phyloP scores from a whole-genome alignment of 1,284 basidiomycete species.

The Apiotrichum laibachii region DNA sequence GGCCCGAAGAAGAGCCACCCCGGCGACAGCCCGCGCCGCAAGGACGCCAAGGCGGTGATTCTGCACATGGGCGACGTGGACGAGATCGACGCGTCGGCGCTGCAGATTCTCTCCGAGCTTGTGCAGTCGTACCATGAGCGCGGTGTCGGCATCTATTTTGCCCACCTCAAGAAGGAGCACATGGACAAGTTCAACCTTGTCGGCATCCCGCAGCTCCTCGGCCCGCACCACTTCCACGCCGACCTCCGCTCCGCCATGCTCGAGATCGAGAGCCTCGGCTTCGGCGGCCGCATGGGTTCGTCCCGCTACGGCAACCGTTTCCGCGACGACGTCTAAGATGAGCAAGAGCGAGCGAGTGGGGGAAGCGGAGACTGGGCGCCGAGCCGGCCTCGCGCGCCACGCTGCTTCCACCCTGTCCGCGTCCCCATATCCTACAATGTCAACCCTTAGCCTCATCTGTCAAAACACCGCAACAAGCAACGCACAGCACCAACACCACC shows the following conservation, averaged over 20 bases:
- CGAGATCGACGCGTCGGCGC: conserved; percentile 79
- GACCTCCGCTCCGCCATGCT: conserved; percentile 57
- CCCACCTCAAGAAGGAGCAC: conserved; percentile 65
- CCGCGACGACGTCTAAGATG: not conserved
- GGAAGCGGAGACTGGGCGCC: too few relatives aligned
- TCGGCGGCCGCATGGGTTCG: conserved; percentile 23
- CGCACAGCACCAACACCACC: too few relatives aligned
- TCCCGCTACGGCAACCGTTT: conserved; percentile 3
- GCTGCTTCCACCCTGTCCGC: too few relatives aligned
- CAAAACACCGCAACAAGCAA: too few relatives aligned
- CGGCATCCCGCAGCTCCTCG: conserved; percentile 54
- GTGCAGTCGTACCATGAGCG: conserved; percentile 68
- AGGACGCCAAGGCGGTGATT: conserved; percentile 71
- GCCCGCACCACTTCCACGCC: conserved; percentile 66
- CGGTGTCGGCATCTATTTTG: conserved; percentile 71
- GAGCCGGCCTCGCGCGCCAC: too few relatives aligned
- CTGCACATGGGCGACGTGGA: conserved; percentile 81
- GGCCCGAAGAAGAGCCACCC: conserved; percentile 74
- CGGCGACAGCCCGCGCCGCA: conserved; percentile 74
- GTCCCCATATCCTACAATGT: too few relatives aligned
- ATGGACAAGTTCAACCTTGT: conserved; percentile 58
- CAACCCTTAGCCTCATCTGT: too few relatives aligned
- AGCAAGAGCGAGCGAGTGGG: not conserved
- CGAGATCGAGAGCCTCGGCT: conserved; percentile 45
- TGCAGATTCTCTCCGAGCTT: conserved; percentile 79